These are phyloP conservation scores for Aurinia saxatilis DNA, from an alignment of 345 rosid species.

Conservation along the genomic window DNA sequence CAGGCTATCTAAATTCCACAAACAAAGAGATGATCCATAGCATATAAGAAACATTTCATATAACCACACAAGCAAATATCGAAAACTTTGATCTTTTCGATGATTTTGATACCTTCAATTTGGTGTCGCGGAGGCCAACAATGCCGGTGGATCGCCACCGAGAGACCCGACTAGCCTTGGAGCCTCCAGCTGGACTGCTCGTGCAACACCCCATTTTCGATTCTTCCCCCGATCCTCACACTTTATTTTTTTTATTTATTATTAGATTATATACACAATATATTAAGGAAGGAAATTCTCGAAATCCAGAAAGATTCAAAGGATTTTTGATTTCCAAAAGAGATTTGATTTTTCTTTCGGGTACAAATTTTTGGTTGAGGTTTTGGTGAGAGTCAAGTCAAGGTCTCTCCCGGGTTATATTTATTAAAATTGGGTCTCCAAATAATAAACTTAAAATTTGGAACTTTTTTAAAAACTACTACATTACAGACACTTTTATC, in stretches of 20 bases:
- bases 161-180: slow-evolving; percentile 57
- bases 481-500: background rate
- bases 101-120: slow-evolving; percentile 60
- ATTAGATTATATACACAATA: background rate
- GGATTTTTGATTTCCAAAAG: too few relatives aligned
- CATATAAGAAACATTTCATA: background rate
- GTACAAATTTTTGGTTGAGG: slow-evolving; percentile 7
- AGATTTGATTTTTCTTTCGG: background rate
- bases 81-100: background rate
- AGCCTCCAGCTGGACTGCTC: slow-evolving; percentile 64
- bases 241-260: too few relatives aligned
- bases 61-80: background rate
- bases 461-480: too few relatives aligned
- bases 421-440: background rate
- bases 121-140: slow-evolving; percentile 82
- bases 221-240: slow-evolving; percentile 11
- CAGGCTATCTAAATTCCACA: background rate
- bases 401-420: slow-evolving; percentile 13
- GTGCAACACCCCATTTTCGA: slow-evolving; percentile 68
- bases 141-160: slow-evolving; percentile 98
- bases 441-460: too few relatives aligned
- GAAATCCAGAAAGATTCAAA: slow-evolving; percentile 17
- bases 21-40: too few relatives aligned
- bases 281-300: background rate
- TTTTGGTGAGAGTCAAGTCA: slow-evolving; percentile 26